Evolutionary conservation across 495 filamentous ascomycete genomes (phyloP).

Genomic region (Talaromyces proteolyticus): DNA sequence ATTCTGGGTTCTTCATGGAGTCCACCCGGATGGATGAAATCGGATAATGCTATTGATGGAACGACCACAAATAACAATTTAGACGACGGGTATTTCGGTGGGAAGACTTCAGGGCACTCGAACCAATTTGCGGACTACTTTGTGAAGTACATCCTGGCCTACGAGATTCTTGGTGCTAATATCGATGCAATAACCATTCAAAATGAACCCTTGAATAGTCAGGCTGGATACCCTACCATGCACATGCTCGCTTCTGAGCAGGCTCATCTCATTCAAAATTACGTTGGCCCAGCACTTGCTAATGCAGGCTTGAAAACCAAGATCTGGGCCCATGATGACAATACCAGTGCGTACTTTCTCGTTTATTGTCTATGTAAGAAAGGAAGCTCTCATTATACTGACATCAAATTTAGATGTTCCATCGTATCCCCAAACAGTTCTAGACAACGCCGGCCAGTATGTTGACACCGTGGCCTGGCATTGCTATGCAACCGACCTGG

Average conservation of each 20-base stretch:
- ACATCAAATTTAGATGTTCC: conserved; percentile 21
- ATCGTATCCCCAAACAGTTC: conserved; percentile 42
- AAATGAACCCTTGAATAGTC: conserved; percentile 52
- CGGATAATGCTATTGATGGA: conserved; percentile 44
- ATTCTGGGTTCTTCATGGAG: conserved; percentile 49
- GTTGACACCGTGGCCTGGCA: conserved; percentile 50
- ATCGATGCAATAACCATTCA: conserved; percentile 53
- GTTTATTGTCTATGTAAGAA: too few relatives aligned
- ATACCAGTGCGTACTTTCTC: conserved; percentile 40
- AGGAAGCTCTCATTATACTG: too few relatives aligned
- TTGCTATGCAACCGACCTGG: conserved; percentile 40
- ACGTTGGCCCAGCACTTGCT: conserved; percentile 40
- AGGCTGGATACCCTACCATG: conserved; percentile 47
- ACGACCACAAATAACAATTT: conserved; percentile 44
- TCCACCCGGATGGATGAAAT: conserved; percentile 54
- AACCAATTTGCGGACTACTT: conserved; percentile 47
- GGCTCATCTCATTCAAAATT: conserved; percentile 38
- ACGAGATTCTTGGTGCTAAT: conserved; percentile 28
- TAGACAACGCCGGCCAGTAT: conserved; percentile 33
- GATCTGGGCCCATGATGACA: conserved; percentile 54
- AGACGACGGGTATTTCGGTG: conserved; percentile 26
- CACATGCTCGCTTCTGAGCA: conserved; percentile 45
- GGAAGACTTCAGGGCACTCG: conserved; percentile 12
- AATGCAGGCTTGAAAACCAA: conserved; percentile 33
- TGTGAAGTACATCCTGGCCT: conserved; percentile 51